Evolutionary conservation across 495 filamentous ascomycete genomes (phyloP), one percentile per base, ranked within the genome.

Genomic region (Aspergillus mulundensis): DNA sequence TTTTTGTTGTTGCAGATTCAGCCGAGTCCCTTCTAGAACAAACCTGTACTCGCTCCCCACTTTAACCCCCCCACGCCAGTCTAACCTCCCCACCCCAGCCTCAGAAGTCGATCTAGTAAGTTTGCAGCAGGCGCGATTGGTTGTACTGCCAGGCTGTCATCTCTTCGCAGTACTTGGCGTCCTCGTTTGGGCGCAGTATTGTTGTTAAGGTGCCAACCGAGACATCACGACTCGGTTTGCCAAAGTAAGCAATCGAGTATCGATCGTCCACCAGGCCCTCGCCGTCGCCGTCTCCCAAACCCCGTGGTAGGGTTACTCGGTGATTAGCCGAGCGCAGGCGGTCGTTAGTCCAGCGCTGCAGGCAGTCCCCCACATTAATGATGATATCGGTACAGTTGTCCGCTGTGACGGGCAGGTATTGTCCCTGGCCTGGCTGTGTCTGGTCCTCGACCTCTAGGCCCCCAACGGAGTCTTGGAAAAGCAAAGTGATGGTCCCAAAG

Each of bases 341-440:
- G 66, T 81, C 83, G 62, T 86, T 86, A 41, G 77, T 85, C 58
- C 83, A 75, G 5, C 82, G 68, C 71, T 83, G 80, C 69, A 87
- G 69, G 56, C 82, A 81, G 61, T 86, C 85, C 1, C 83, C 85
- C 38, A 87, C 80, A 61, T 87, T 87, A 48, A 88, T 73, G 11
- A 86, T 82, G 32, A 84, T 75, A 5, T 81, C 25, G 25, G 25
- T 28, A 8, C 25, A 28, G 25, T 8, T 28, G 25, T 28, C 25
- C 25, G 25, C 25, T 8, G 25, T 28, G 25, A 28, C 8, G 25
- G 25, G 25, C 25, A 28, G 8, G 25, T 28, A 28, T 3, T 28
- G 25, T 3, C 25, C 25, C 25, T 28, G 25, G 25, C 25, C 25
- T 8, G 25, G 25, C 4, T 19, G 16, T 32, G 28, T 14, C 25